A percentile compares a stretch with the other conserved stretches of the same genome.
Evolutionary conservation across 345 rosid species (phyloP).

Genomic region (Adansonia digitata): DNA sequence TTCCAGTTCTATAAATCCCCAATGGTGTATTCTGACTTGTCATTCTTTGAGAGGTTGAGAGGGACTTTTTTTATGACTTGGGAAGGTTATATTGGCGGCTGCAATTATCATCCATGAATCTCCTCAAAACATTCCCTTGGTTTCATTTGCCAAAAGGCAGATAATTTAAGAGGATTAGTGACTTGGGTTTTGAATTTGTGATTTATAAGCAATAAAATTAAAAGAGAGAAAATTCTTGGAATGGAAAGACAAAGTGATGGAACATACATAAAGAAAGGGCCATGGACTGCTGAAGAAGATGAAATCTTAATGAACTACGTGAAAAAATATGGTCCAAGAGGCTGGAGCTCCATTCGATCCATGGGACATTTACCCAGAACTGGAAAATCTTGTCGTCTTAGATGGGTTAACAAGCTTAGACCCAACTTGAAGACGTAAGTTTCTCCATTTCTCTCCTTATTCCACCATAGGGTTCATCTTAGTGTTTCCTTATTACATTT

Average conservation of each 20-base stretch:
- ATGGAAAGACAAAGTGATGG: conserved; percentile 12
- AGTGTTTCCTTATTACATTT: not conserved
- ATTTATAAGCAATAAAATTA: no score
- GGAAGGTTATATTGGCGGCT: not conserved
- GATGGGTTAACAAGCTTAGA: conserved; percentile 75
- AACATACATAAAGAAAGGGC: conserved; percentile 46
- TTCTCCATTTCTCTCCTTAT: not conserved
- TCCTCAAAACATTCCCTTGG: not conserved
- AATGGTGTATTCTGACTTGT: not conserved
- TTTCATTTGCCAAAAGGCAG: not conserved
- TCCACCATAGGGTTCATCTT: not conserved
- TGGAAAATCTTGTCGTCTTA: conserved; percentile 73
- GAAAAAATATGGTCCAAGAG: conserved; percentile 52
- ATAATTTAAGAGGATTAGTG: not conserved
- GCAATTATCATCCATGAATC: not conserved
- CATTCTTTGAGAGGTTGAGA: not conserved
- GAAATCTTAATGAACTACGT: conserved; percentile 52
- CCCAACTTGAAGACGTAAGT: conserved; percentile 62
- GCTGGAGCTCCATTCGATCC: conserved; percentile 88
- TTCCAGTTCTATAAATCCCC: not conserved
- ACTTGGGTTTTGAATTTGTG: not conserved
- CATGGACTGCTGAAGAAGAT: conserved; percentile 73
- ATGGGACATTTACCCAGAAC: conserved; percentile 63
- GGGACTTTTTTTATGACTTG: not conserved
- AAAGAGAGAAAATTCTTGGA: not conserved